A percentile compares a stretch with the other conserved stretches of the same genome.
phyloP scores from a whole-genome alignment of 192 early-diverging fungal genomes.

The Blastocladiella britannica region DNA sequence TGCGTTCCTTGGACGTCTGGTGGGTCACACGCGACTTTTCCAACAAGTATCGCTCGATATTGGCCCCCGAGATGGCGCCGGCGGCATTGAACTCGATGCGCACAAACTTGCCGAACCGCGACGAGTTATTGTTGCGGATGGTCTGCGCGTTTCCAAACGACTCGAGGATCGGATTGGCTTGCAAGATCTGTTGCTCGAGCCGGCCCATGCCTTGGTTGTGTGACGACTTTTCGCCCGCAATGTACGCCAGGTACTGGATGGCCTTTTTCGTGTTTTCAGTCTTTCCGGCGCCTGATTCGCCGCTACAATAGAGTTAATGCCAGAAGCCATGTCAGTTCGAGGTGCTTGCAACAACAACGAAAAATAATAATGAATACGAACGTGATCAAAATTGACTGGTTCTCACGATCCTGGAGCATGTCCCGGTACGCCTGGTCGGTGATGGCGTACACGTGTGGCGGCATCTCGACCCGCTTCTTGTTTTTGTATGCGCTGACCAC shows the following conservation, averaged over 20 bases:
- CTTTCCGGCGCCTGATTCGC: slow-evolving; percentile 97
- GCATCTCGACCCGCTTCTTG: slow-evolving; percentile 48
- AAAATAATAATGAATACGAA: slow-evolving; percentile 33
- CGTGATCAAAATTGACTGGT: slow-evolving; percentile 96
- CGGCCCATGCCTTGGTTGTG: slow-evolving; percentile 16
- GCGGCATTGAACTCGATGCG: slow-evolving; percentile 80
- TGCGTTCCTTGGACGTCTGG: slow-evolving; percentile 77
- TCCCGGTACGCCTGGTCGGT: slow-evolving; percentile 86
- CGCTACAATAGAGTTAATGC: slow-evolving; percentile 21
- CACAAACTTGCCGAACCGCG: slow-evolving; percentile 98
- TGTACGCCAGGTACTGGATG: slow-evolving; percentile 88
- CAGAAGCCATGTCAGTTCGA: background rate
- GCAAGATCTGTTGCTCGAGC: slow-evolving; percentile 80
- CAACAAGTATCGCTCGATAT: slow-evolving; percentile 90
- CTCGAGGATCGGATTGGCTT: slow-evolving; percentile 94
- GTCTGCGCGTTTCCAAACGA: slow-evolving; percentile 98
- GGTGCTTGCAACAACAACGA: background rate
- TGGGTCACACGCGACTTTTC: slow-evolving; percentile 93
- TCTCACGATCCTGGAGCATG: slow-evolving; percentile 80
- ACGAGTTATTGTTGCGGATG: slow-evolving; percentile 96
- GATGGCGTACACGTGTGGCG: slow-evolving; percentile 81
- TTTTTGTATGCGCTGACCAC: slow-evolving; percentile 44
- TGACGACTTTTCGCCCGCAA: slow-evolving; percentile 44
- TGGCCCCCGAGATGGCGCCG: slow-evolving; percentile 79
- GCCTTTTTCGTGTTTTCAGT: slow-evolving; percentile 99